Base-by-base conservation (phyloP, 352 stramenopile species). In the Poterioochromonas sp. region DNA sequence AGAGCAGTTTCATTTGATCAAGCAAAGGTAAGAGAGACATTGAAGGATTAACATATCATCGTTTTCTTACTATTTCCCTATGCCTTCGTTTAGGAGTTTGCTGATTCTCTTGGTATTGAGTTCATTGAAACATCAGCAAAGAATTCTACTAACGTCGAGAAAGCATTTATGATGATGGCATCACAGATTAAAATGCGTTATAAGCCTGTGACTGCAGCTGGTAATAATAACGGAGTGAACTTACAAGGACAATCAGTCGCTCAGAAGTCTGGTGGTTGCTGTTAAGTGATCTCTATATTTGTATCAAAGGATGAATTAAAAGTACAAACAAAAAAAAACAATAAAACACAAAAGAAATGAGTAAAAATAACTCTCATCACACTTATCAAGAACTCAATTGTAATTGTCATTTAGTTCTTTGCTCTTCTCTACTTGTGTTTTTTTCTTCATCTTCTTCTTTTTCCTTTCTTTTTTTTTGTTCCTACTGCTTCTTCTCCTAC, bases 91-190 rank as follows among this genome's bases (percentile, higher is more conserved):
- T 39, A 83, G 73, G 82, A 91, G 44, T 97, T 97, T 85, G 95
- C 95, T 26, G 94, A 97, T 82, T 94, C 87, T 79, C 84, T 98
- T 65, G 94, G 94, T 44, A 98, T 99, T 85, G 91, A 96, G 79
- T 99, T 99, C 84, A 87, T 99, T 40, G 95, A 99, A 87, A 99
- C 95, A 35, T 98, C 90, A 64, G 96, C 96, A 35, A 99, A 99
- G 89, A 98, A 96, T 80, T 90, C 91, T 18, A 92, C 92, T 73
- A 99, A 99, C 84, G 96, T 99, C 77, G 95, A 99, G 83, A 92
- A 98, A 80, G 93, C 95, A n/a, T 99, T 99, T 85, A 90, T 98
- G 82, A 98, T 92, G 37, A 98, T 99, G 95, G 95, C 95, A 0
- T 94, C 89, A 29, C 92, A 99, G 83, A 97, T 99, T 86, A 98